Evolutionary conservation across 306 rosid genomes (phyloP), one percentile per base, ranked within the genome.

Genomic region (Castanea crenata): DNA sequence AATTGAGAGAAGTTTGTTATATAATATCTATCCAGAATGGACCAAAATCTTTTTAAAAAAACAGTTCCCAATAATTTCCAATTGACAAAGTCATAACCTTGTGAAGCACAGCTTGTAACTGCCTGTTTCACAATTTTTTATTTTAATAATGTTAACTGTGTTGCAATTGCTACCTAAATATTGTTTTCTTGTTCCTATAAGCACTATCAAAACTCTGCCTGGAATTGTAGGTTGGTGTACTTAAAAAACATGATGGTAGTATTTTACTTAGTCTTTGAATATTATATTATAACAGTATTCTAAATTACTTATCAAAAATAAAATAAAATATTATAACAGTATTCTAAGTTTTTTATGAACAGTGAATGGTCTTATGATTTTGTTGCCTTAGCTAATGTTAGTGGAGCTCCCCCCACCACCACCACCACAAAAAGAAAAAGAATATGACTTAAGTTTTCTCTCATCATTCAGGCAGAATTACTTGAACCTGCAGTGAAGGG

Each of bases 401-500:
- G 49, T 35, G 72, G 51, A 35, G 16, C 72, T 35, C 20, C 23
- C 23, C 4, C 3, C 1, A 6, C 27, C 27, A 25, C 27, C 27
- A 25, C 3, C 2, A 0, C 71, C 51, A 25, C 20, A 70, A 44
- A n/a, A 41, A 3, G 0, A 41, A 8, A 41, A 41, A 41, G 6
- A 16, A 25, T 32, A 21, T 32, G 44, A 20, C 21, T 72, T 69
- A 32, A 23, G 6, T 55, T 75, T 46, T 29, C 32, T 23, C 51
- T 19, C 55, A 51, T 16, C 71, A 61, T 78, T 75, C 88, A 88
- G 91, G 89, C 81, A 3, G 89, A 88, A 54, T 79, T 88, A 23
- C 67, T 88, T 81, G 88, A 85, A 21, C 91, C 91, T 79, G 91
- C 91, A 29, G 52, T 88, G 74, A 88, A 88, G 84, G 91, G 89